Evolutionary conservation across 108 stramenopile species (phyloP).

Genomic region (Schizochytrium sp.): DNA sequence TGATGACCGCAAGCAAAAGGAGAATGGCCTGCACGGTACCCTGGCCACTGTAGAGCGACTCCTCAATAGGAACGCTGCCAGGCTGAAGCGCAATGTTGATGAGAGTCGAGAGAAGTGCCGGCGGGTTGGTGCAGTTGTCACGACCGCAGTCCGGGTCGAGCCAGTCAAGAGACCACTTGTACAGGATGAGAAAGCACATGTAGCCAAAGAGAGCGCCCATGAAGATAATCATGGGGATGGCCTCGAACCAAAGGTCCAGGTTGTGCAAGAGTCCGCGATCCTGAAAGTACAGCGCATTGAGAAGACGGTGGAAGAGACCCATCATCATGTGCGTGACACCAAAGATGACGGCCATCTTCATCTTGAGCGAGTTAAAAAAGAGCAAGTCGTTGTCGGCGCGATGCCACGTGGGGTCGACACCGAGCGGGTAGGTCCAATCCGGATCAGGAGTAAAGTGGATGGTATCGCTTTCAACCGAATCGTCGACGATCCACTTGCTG

Average conservation of each 20-base stretch:
- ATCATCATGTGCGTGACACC: slow-evolving; percentile 93
- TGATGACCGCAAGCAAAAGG: slow-evolving; percentile 71
- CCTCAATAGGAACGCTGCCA: slow-evolving; percentile 65
- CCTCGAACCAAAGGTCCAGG: slow-evolving; percentile 82
- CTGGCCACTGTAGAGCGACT: slow-evolving; percentile 87
- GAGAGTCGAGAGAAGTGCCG: slow-evolving; percentile 87
- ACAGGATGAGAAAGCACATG: slow-evolving; percentile 92
- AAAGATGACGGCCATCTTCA: slow-evolving; percentile 95
- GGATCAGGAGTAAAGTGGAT: slow-evolving; percentile 27
- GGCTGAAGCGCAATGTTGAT: slow-evolving; percentile 94
- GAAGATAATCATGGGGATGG: slow-evolving; percentile 92
- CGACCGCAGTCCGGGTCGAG: not conserved
- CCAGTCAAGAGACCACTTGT: slow-evolving; percentile 97
- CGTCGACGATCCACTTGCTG: slow-evolving; percentile 59
- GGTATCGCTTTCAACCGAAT: slow-evolving; percentile 19
- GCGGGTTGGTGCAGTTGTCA: slow-evolving; percentile 82
- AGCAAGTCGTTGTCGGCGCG: slow-evolving; percentile 83
- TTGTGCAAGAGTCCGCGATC: slow-evolving; percentile 37
- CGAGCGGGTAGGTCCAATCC: slow-evolving; percentile 85
- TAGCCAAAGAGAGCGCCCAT: slow-evolving; percentile 81
- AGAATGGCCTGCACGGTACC: slow-evolving; percentile 70
- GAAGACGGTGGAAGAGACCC: slow-evolving; percentile 79
- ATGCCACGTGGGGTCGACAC: slow-evolving; percentile 96
- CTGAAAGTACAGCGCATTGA: slow-evolving; percentile 77
- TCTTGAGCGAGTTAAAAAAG: slow-evolving; percentile 98